These are phyloP conservation scores for Salix caprea DNA, from an alignment of 345 rosid species.

Conservation along the genomic window DNA sequence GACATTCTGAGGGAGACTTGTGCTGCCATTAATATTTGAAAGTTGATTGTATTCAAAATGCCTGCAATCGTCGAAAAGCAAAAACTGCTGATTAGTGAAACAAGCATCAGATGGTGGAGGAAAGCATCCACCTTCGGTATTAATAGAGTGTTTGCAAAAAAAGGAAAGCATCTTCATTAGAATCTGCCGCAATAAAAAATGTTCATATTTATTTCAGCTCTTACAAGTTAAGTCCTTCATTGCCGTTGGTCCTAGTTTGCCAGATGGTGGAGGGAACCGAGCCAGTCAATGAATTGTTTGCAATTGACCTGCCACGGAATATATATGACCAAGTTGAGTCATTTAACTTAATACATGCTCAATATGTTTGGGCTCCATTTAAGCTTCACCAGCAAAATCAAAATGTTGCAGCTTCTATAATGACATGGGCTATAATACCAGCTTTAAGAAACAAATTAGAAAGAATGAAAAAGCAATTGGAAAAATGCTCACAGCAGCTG, in stretches of 20 bases:
- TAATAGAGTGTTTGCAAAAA: neutral
- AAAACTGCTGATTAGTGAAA: constrained; percentile 11
- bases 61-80: constrained; percentile 38
- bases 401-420: neutral
- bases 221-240: constrained; percentile 59
- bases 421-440: neutral
- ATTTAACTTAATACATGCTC: neutral
- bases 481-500: constrained; percentile 61
- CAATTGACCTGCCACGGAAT: constrained; percentile 61
- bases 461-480: constrained; percentile 8
- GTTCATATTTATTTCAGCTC: constrained; percentile 18
- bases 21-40: constrained; percentile 51
- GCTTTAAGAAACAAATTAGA: neutral
- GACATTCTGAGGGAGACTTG: constrained; percentile 64
- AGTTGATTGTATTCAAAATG: constrained; percentile 71
- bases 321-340: constrained; percentile 17
- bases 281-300: constrained; percentile 71
- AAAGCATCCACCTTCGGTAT: neutral
- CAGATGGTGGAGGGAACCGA: constrained; percentile 63
- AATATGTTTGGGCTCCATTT: neutral
- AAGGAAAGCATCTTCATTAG: neutral
- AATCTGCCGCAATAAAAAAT: neutral
- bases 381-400: neutral
- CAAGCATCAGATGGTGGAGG: neutral
- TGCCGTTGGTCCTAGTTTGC: constrained; percentile 58